These are phyloP conservation scores for Paecilomyces variotii DNA, from an alignment of 2,329 filamentous ascomycete species.

Conservation along the genomic window DNA sequence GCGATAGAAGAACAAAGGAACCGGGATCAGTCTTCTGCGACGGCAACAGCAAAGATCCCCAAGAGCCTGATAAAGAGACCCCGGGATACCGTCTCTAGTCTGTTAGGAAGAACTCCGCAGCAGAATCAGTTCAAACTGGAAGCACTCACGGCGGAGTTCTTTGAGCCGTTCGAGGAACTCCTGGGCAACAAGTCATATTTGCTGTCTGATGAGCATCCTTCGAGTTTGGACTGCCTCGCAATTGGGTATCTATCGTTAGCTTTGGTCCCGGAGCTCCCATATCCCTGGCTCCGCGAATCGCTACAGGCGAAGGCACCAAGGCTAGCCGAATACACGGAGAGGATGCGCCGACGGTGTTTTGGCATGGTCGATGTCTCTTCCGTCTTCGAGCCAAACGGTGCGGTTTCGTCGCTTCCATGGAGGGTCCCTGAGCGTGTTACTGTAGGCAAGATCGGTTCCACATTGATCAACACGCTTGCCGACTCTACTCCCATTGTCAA, in stretches of 20 bases:
- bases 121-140: constrained; percentile 68
- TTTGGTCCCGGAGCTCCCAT: constrained; percentile 53
- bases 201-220: constrained; percentile 44
- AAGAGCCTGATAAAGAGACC: constrained; percentile 47
- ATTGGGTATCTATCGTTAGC: constrained; percentile 74
- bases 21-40: constrained; percentile 30
- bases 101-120: constrained; percentile 61
- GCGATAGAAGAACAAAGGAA: constrained; percentile 31
- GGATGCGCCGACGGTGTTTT: constrained; percentile 30
- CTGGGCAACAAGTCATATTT: constrained; percentile 50
- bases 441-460: constrained; percentile 23
- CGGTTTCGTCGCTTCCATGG: constrained; percentile 23
- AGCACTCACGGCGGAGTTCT: constrained; percentile 60
- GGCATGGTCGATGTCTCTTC: constrained; percentile 20
- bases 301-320: constrained; percentile 44
- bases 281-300: constrained; percentile 54
- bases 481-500: constrained; percentile 30
- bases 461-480: constrained; percentile 25
- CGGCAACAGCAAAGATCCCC: constrained; percentile 32
- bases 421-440: constrained; percentile 24
- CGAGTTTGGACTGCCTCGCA: constrained; percentile 68
- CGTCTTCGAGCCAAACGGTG: constrained; percentile 9
- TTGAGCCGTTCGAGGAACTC: constrained; percentile 61
- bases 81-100: constrained; percentile 51
- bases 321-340: constrained; percentile 39